A percentile compares a stretch with the other conserved stretches of the same genome.
These are phyloP conservation scores for Rosellinia necatrix DNA, from an alignment of 2,329 filamentous ascomycete genomes.

Conservation along the genomic window DNA sequence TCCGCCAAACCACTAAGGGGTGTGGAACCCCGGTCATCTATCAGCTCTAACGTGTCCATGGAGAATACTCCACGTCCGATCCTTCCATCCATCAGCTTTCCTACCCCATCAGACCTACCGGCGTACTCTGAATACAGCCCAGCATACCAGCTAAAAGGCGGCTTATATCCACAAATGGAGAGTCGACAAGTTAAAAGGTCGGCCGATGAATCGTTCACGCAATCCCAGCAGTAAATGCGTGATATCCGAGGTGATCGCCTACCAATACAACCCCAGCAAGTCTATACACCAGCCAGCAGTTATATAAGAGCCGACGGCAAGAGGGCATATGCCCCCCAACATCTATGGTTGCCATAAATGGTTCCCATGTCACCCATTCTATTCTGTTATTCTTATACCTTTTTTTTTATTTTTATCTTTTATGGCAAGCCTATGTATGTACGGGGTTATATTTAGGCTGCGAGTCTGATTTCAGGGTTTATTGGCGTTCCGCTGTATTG, in stretches of 20 bases:
- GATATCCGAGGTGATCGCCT: constrained; percentile 34
- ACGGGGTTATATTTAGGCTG: constrained; percentile 6
- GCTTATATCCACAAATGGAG: constrained; percentile 30
- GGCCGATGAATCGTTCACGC: constrained; percentile 34
- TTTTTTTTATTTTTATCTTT: not conserved
- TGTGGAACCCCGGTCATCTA: constrained; percentile 31
- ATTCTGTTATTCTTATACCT: not conserved
- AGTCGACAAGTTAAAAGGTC: constrained; percentile 33
- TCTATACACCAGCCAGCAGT: constrained; percentile 11
- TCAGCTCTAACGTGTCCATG: constrained; percentile 32
- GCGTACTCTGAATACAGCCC: constrained; percentile 31
- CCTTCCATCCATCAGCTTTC: constrained; percentile 33
- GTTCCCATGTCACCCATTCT: not conserved
- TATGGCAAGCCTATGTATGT: not conserved
- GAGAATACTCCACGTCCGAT: constrained; percentile 29
- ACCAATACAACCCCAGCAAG: constrained; percentile 22
- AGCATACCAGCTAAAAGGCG: constrained; percentile 28
- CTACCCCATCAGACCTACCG: constrained; percentile 30
- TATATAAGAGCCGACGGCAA: constrained; percentile 36
- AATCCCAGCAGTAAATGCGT: constrained; percentile 34
- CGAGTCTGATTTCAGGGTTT: not conserved
- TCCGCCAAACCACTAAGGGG: constrained; percentile 29
- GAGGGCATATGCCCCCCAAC: constrained; percentile 18
- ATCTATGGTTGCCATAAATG: constrained; percentile 24
- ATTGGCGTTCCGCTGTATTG: constrained; percentile 16